Evolutionary conservation across 2,329 filamentous ascomycete species (phyloP).

Genomic region (Paramyrothecium sp.): DNA sequence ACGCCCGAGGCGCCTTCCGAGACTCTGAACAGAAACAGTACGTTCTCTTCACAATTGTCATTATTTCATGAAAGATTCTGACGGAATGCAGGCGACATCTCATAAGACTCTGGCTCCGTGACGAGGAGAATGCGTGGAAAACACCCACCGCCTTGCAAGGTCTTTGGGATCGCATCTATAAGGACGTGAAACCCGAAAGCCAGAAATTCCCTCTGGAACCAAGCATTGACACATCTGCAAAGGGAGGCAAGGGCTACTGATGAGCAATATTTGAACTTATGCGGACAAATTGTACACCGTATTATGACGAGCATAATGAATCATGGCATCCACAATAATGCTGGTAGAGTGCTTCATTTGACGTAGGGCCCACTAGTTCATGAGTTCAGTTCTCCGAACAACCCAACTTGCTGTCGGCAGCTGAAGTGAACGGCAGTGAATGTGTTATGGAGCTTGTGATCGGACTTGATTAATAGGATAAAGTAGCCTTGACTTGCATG

Average conservation of each 20-base stretch:
- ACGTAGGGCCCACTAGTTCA: too few species aligned
- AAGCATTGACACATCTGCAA: background rate
- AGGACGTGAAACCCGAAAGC: background rate
- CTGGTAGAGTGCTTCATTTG: too few species aligned
- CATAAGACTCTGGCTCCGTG: constrained; percentile 45
- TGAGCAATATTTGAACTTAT: too few species aligned
- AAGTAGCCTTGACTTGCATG: too few species aligned
- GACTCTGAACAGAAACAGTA: constrained; percentile 38
- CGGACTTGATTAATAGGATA: too few species aligned
- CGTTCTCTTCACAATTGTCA: constrained; percentile 13
- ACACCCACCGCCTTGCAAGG: constrained; percentile 25
- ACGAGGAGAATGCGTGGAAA: constrained; percentile 45
- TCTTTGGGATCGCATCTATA: background rate
- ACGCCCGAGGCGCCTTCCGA: constrained; percentile 46
- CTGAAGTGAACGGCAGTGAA: too few species aligned
- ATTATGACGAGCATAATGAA: too few species aligned
- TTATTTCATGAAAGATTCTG: background rate
- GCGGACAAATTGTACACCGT: too few species aligned
- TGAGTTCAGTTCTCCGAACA: too few species aligned
- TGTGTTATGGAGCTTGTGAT: too few species aligned
- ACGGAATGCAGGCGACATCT: constrained; percentile 38
- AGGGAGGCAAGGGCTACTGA: background rate
- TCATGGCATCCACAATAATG: too few species aligned
- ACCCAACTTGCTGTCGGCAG: too few species aligned
- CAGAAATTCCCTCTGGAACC: background rate